These are phyloP conservation scores for Suillus americanus DNA, from an alignment of 768 basidiomycete genomes.

Conservation along the genomic window DNA sequence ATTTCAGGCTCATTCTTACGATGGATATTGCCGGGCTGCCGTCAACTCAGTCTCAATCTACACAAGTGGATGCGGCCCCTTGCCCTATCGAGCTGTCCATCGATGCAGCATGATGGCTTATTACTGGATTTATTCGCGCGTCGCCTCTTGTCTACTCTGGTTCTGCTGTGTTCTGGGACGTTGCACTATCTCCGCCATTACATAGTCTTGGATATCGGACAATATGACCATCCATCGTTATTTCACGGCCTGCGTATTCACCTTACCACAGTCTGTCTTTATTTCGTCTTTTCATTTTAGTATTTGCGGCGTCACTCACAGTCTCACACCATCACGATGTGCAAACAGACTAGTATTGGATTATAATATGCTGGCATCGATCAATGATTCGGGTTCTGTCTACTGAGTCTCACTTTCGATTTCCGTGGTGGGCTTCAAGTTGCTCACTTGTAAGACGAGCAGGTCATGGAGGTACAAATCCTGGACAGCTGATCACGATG, in stretches of 20 bases:
- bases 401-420: not conserved
- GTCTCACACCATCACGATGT: not conserved
- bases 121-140: not conserved
- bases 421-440: not conserved
- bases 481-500: not conserved
- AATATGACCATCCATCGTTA: not conserved
- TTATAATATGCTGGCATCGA: not conserved
- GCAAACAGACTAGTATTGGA: not conserved
- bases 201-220: not conserved
- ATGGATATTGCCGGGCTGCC: conserved; percentile 73
- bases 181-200: conserved; percentile 6
- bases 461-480: not conserved
- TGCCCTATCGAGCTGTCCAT: conserved; percentile 70
- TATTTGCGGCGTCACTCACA: not conserved
- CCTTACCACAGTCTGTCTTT: not conserved
- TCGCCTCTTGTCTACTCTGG: not conserved
- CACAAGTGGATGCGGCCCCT: conserved; percentile 55
- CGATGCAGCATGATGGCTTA: conserved; percentile 43
- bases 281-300: not conserved
- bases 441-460: not conserved
- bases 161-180: not conserved
- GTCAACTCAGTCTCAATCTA: conserved; percentile 49
- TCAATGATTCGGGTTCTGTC: not conserved
- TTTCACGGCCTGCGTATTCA: not conserved
- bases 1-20: conserved; percentile 63